Percentiles rank a stretch among this genome's conserved stretches.
phyloP scores from a whole-genome alignment of 139 green algal species.

The Trebouxia sp. region DNA sequence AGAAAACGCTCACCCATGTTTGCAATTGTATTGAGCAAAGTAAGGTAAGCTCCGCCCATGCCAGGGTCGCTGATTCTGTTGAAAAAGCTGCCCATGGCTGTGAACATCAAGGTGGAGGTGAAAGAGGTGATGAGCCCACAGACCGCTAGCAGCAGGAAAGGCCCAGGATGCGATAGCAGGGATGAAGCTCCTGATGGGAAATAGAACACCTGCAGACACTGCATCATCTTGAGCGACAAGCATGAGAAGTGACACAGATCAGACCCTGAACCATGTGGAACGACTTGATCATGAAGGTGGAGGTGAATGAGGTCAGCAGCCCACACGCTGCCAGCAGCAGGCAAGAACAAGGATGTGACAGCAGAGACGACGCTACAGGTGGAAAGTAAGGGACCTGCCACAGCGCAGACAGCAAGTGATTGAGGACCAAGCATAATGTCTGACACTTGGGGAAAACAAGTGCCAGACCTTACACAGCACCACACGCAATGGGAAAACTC shows the following conservation, averaged over 20 bases:
- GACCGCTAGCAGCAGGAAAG: slow-evolving; percentile 59
- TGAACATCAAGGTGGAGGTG: slow-evolving; percentile 89
- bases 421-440: too few species aligned
- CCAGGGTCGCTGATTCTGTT: slow-evolving; percentile 66
- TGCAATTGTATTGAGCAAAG: slow-evolving; percentile 93
- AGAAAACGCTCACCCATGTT: slow-evolving; percentile 75
- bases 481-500: too few species aligned
- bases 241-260: not conserved
- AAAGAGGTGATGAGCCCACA: slow-evolving; percentile 73
- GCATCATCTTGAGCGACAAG: too few species aligned
- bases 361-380: slow-evolving; percentile 43
- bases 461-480: too few species aligned
- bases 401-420: too few species aligned
- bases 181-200: slow-evolving; percentile 43
- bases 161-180: slow-evolving; percentile 43
- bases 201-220: slow-evolving; percentile 38
- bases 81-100: slow-evolving; percentile 79
- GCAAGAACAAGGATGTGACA: slow-evolving; percentile 53
- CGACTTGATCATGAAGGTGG: slow-evolving; percentile 93
- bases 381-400: slow-evolving; percentile 43
- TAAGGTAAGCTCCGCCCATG: slow-evolving; percentile 91
- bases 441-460: too few species aligned
- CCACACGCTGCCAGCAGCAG: slow-evolving; percentile 53
- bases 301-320: slow-evolving; percentile 73
- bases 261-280: not conserved